These are phyloP conservation scores for Venturia pyrina DNA, from an alignment of 2,329 filamentous ascomycete species.

Conservation along the genomic window DNA sequence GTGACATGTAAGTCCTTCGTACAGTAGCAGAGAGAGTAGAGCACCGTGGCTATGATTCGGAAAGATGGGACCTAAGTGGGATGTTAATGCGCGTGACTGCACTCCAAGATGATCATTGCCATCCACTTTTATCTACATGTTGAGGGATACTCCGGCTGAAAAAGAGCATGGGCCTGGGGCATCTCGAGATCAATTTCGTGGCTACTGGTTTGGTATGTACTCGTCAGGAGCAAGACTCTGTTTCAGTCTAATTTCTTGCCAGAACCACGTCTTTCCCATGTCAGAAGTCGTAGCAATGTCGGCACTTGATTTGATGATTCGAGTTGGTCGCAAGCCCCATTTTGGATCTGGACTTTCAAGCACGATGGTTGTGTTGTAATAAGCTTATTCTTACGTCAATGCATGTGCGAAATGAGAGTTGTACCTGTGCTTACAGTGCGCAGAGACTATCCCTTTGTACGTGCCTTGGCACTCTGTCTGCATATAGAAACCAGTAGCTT, in stretches of 20 bases:
- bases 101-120: no score
- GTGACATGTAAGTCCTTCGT: no score
- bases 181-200: not conserved
- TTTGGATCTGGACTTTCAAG: not conserved
- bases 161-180: not conserved
- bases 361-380: not conserved
- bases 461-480: constrained; percentile 7
- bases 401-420: not conserved
- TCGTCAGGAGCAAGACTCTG: constrained; percentile 4
- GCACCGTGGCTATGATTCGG: no score
- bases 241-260: not conserved
- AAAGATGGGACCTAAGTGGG: no score
- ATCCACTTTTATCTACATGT: not conserved
- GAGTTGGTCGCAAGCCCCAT: not conserved
- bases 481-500: constrained; percentile 3
- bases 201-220: not conserved
- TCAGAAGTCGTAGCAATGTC: not conserved
- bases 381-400: not conserved
- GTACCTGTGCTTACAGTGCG: not conserved
- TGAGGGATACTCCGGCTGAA: not conserved
- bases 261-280: constrained; percentile 4
- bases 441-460: constrained; percentile 3
- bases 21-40: no score
- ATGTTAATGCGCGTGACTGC: no score
- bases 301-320: not conserved